Evolutionary conservation across 2,329 filamentous ascomycete genomes (phyloP).

Genomic region (Penicillium sp.): DNA sequence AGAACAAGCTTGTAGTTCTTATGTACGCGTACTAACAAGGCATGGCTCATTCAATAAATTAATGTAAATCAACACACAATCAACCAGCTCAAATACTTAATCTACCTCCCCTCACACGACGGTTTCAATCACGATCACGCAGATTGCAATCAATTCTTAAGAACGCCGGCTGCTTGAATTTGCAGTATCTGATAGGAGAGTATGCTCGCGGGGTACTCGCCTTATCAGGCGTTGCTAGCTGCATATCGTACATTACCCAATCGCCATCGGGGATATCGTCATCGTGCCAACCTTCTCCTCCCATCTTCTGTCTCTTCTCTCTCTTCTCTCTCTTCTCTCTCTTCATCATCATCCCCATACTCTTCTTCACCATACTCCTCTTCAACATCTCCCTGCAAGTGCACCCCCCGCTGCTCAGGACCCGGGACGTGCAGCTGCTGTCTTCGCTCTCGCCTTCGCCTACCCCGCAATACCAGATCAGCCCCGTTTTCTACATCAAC

Average conservation of each 20-base stretch:
- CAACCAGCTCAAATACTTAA: no score
- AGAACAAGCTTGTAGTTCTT: no score
- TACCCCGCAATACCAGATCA: neutral
- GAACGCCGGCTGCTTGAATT: no score
- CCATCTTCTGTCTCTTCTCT: neutral
- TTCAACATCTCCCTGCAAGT: slow-evolving; percentile 4
- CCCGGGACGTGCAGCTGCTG: slow-evolving; percentile 8
- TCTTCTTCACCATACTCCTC: neutral
- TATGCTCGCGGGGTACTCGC: no score
- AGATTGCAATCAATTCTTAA: no score
- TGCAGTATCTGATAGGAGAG: no score
- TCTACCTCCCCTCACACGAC: no score
- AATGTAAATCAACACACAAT: no score
- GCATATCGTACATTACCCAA: slow-evolving; percentile 3
- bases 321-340: neutral
- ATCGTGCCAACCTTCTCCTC: slow-evolving; percentile 1
- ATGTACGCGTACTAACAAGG: no score
- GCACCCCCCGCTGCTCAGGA: slow-evolving; percentile 10
- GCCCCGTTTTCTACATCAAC: neutral
- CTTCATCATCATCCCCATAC: neutral
- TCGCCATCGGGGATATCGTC: slow-evolving; percentile 1
- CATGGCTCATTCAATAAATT: no score
- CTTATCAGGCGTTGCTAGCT: neutral
- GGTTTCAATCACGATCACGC: no score
- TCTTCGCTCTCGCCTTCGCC: neutral